Base-by-base conservation (phyloP, 192 early-diverging fungal genomes). In the Umbelopsis ramanniana region DNA sequence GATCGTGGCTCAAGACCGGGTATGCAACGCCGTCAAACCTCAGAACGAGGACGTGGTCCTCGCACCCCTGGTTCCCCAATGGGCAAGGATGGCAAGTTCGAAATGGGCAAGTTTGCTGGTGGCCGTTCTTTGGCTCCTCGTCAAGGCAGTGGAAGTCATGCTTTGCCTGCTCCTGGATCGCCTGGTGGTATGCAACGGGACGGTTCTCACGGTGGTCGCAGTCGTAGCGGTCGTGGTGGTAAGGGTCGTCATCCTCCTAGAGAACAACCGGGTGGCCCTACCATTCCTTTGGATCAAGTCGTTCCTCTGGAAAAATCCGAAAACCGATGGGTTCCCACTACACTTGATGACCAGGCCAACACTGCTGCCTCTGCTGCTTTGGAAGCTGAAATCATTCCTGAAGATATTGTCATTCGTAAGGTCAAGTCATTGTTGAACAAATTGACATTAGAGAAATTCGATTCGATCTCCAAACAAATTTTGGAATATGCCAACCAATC, bases 381-480 rank as follows among this genome's bases (percentile, higher is more conserved):
- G 17, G 57, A 63, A 35, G 26, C 53, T 55, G 57, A 63, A 17
- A n/a, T 63, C 35, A 63, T 63, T 33, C 57, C 78, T 22, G 74
- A 85, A 50, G 94, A 93, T 14, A 60, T 89, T 26, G 84, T 89
- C 47, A 85, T 88, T 52, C 91, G 93, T 29, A 93, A 95, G 88
- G 90, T 93, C 19, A 94, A 93, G 84, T 88, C 89, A 70, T 83
- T 97, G 21, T 84, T 99, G 68, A 99, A 99, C 89, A 99, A 99
- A 88, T 81, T 99, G 69, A 97, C 98, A 4, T 82, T 93, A 0
- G 98, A 99, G 75, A 96, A 94, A 82, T 99, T 98, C 76, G 93
- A 94, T 35, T 76, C 81, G 15, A 89, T 99, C 26, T 90, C 92
- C 6, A 85, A 87, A 70, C 91, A 98, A 80, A 92, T 99, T 54